phyloP scores from a whole-genome alignment of 768 basidiomycete genomes.

The Boletus sp. region DNA sequence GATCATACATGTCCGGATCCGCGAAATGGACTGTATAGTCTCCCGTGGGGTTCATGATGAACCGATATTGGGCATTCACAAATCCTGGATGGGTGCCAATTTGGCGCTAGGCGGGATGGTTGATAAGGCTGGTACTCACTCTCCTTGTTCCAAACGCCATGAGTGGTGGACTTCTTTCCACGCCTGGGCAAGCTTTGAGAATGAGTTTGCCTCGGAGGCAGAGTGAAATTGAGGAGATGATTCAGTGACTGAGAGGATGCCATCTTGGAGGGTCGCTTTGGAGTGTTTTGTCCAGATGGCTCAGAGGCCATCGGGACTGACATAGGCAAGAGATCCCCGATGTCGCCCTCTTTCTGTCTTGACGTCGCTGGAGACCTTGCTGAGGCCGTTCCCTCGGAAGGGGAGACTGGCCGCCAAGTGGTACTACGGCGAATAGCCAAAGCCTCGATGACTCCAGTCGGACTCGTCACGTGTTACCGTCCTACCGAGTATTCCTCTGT shows the following conservation, averaged over 20 bases:
- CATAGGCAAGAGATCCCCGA: conserved; percentile 20
- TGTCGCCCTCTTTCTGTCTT: conserved; percentile 9
- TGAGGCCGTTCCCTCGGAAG: conserved; percentile 48
- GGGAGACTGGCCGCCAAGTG: conserved; percentile 35
- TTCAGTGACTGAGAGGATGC: conserved; percentile 62
- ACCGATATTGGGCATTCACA: conserved; percentile 94
- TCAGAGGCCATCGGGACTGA: conserved; percentile 27
- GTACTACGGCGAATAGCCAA: background rate
- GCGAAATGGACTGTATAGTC: conserved; percentile 94
- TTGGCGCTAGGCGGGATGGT: conserved; percentile 14
- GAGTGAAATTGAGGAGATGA: conserved; percentile 90
- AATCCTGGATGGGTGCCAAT: conserved; percentile 57
- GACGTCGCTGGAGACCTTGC: conserved; percentile 13
- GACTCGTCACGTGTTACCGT: conserved; percentile 28
- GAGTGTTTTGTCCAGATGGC: conserved; percentile 33
- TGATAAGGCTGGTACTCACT: conserved; percentile 52
- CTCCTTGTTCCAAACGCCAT: conserved; percentile 85
- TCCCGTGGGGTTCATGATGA: conserved; percentile 91
- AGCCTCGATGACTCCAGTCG: conserved; percentile 19
- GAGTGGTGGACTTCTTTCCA: conserved; percentile 63
- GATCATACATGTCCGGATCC: conserved; percentile 89
- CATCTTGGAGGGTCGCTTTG: conserved; percentile 68
- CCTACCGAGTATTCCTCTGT: background rate
- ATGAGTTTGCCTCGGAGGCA: conserved; percentile 80
- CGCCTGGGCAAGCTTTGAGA: conserved; percentile 64